Conservation (phyloP, 352 stramenopile species). For the Phytophthora tentaculata region DNA sequence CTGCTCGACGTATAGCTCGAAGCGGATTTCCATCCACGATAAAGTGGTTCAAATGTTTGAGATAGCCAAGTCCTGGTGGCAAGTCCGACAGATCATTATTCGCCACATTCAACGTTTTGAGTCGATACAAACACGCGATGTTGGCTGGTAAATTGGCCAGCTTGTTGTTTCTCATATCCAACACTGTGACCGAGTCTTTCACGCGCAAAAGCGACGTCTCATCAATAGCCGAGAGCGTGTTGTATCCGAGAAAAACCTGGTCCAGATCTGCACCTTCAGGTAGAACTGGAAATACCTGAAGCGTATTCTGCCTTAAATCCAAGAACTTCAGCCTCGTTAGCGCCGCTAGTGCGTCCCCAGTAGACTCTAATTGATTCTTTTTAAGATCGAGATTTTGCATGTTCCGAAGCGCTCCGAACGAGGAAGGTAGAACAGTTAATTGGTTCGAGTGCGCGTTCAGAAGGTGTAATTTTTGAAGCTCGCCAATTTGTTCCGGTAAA, state of each 20-base stretch:
- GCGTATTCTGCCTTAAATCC: conserved; percentile 77
- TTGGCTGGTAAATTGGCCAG: conserved; percentile 56
- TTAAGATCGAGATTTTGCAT: conserved; percentile 80
- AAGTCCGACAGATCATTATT: conserved; percentile 87
- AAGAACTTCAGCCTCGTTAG: conserved; percentile 66
- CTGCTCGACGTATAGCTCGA: conserved; percentile 68
- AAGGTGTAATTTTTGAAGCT: conserved; percentile 61
- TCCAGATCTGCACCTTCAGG: conserved; percentile 65
- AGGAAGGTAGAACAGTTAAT: conserved; percentile 50
- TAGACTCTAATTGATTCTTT: conserved; percentile 72
- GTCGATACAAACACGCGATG: conserved; percentile 57
- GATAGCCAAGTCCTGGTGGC: conserved; percentile 75
- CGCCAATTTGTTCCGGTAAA: conserved; percentile 61
- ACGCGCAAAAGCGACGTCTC: conserved; percentile 62
- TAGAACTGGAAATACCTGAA: conserved; percentile 66
- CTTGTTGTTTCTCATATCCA: conserved; percentile 88
- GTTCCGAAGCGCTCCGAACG: conserved; percentile 51
- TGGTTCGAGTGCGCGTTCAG: conserved; percentile 72
- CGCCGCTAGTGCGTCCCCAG: conserved; percentile 45
- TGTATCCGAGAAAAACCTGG: conserved; percentile 84
- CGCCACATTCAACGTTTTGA: conserved; percentile 84
- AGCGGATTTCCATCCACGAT: conserved; percentile 80
- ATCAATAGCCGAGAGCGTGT: conserved; percentile 62
- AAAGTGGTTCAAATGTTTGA: conserved; percentile 82
- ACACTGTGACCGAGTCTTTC: conserved; percentile 72